Base-by-base conservation (phyloP, 805 yeast species). In the Candida ipomoeae region DNA sequence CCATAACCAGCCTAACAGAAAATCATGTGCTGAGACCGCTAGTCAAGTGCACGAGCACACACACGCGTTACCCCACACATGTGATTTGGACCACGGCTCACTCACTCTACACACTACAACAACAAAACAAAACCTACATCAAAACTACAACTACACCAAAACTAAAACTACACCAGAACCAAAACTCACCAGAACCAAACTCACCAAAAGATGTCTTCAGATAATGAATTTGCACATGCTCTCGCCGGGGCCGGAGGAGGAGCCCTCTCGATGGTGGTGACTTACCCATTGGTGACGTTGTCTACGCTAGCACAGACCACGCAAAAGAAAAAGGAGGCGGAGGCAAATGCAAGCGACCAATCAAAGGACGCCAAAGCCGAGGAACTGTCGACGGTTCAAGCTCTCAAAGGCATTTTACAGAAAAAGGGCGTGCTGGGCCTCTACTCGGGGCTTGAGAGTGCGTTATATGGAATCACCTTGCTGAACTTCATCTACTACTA, bases 211-310 rank as follows among this genome's bases (percentile, higher is more conserved):
- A 55, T 55, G 58, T 51, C 55, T 18, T 46, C 55, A 5, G 55
- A 49, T 32, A 48, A 48, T 38, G 79, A 80, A 55, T 61, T 87
- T 35, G 89, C 94, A 13, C 97, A 91, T 63, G 97, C 97, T n/a
- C 67, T 91, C 10, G 87, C 96, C 5, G 98, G 97, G 10, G 96
- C 96, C 34, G 85, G 91, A 6, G 96, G 96, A 26, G 97, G 97
- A 13, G 90, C 92, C 20, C 77, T 89, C 29, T 81, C 96, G 2
- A 86, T 89, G 85, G 79, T 85, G 0, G 83, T 89, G 37, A 91
- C 97, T 0, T 91, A 91, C 64, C 98, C 98, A 1, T 73, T 91
- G 59, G 89, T 89, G 52, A 87, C 96, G 1, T 70, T 90, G 50
- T 85, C 96, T 1, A 90, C 97, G 0, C 79, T 88, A 48, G 95